These are phyloP conservation scores for Carallia brachiata DNA, from an alignment of 345 rosid species.

Conservation along the genomic window DNA sequence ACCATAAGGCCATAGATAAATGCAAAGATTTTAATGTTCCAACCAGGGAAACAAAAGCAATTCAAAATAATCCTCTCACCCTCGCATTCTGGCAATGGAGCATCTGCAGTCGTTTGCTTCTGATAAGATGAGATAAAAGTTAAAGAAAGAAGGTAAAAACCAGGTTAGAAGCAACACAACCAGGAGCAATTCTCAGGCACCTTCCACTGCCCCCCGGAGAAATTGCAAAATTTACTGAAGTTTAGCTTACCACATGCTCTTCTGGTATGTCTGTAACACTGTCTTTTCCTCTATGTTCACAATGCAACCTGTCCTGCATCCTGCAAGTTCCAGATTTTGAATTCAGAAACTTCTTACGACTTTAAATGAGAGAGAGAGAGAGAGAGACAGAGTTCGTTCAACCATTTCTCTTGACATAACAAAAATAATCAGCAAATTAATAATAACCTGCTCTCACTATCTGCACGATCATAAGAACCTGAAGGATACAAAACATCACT, in stretches of 20 bases:
- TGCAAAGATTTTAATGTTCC: neutral
- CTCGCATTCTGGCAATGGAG: conserved; percentile 25
- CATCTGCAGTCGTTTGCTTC: conserved; percentile 40
- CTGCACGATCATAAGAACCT: conserved; percentile 36
- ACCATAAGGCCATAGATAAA: no score
- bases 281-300: conserved; percentile 31
- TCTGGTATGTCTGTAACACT: conserved; percentile 29
- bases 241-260: conserved; percentile 40
- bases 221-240: neutral
- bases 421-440: neutral
- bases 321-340: conserved; percentile 26
- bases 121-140: conserved; percentile 7
- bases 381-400: no score
- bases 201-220: neutral
- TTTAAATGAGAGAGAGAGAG: neutral
- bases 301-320: conserved; percentile 35
- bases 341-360: neutral
- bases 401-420: neutral
- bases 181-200: neutral
- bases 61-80: conserved; percentile 34
- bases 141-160: neutral
- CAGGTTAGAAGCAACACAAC: conserved; percentile 16
- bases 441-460: conserved; percentile 54
- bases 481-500: conserved; percentile 36
- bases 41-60: neutral